Evolutionary conservation across 768 basidiomycete genomes (phyloP), one percentile per base, ranked within the genome.

Genomic region (Suillus subalutaceus): DNA sequence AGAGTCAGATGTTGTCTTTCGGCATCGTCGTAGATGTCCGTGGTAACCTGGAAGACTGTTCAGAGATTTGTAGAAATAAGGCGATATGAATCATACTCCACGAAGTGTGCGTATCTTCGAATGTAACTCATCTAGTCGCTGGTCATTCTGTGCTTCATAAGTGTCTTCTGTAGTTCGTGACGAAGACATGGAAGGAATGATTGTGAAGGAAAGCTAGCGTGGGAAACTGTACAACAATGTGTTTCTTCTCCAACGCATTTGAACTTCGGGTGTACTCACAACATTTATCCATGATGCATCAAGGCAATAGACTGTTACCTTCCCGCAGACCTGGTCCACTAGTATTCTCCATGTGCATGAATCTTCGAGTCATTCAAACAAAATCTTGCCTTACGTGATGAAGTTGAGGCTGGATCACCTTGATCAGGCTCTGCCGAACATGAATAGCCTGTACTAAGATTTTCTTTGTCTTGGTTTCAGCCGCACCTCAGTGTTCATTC

Each of bases 81-180:
- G 6, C 3, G 12, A 18, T 0, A 63, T 37, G 57, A 26, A 20
- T 68, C 86, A 69, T 74, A 94, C 93, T n/a, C 90, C 90, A 67
- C 93, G 88, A 57, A 95, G 74, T 20, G 90, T 90, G 50, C 92
- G 86, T 58, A 94, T 86, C 75, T 96, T 96, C 23, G 91, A 87
- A 76, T 95, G 93, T 2, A 96, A 81, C 60, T 93, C 90, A 65
- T 95, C 92, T 13, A 95, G 83, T 37, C 87, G 83, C 72, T 92
- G 88, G 81, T 96, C 92, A 74, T 95, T 96, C 76, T 96, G 93
- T 8, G 84, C 74, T 76, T 95, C 93, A 71, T 94, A 94, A 1
- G 89, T 90, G 65, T 91, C 86, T 73, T 93, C 90, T 9, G 85
- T 82, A 23, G 79, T 73, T 65, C 70, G 72, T 16, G 80, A 81